phyloP scores from a whole-genome alignment of 768 basidiomycete genomes.

The Lactarius evosmus region DNA sequence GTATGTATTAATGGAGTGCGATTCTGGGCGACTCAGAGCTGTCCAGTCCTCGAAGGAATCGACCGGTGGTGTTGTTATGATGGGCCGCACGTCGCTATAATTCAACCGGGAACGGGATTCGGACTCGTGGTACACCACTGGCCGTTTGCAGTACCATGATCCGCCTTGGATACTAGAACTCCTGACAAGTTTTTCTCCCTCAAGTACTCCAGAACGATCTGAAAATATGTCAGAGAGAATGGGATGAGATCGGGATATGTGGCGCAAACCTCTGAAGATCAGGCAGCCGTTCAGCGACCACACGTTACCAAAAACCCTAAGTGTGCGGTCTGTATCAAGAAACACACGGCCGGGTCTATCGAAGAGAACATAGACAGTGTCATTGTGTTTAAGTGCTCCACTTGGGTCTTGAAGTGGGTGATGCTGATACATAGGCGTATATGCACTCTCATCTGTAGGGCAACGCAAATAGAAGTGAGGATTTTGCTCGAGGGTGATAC shows the following conservation, averaged over 20 bases:
- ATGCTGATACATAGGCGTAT: no score
- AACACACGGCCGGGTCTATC: not conserved
- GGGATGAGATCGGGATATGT: not conserved
- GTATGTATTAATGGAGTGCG: not conserved
- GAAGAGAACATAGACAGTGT: not conserved
- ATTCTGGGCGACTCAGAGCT: not conserved
- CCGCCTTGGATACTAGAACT: not conserved
- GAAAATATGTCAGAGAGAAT: not conserved
- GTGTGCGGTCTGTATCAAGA: not conserved
- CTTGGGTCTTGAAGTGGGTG: no score
- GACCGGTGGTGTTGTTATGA: not conserved
- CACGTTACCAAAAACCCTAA: not conserved
- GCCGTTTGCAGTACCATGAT: not conserved
- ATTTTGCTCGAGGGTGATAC: not conserved
- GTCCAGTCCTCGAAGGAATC: not conserved
- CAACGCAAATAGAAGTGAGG: not conserved
- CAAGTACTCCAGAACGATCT: not conserved
- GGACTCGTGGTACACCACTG: not conserved
- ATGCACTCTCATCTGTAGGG: no score
- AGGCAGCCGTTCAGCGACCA: not conserved
- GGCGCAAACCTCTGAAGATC: not conserved
- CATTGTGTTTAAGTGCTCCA: not conserved
- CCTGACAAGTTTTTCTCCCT: not conserved
- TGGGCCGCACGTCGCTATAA: not conserved
- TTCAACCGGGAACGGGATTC: not conserved